Conservation (phyloP, 352 stramenopile species). For the Phytophthora uliginosa region DNA sequence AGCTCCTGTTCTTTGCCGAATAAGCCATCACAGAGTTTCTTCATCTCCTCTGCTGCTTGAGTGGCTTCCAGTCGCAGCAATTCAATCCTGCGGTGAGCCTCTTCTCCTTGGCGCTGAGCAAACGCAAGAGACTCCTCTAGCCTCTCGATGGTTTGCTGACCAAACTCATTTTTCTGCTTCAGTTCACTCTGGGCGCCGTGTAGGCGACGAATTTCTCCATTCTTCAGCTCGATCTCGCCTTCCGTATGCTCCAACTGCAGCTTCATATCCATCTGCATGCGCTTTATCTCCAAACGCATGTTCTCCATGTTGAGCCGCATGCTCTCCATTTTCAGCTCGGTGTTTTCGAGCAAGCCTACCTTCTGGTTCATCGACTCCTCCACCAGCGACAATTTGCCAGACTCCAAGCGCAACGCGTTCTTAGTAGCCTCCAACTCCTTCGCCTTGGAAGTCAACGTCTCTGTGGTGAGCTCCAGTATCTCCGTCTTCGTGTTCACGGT, state of each 20-base stretch:
- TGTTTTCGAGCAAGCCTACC: slow-evolving; percentile 68
- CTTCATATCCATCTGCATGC: slow-evolving; percentile 81
- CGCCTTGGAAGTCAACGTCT: slow-evolving; percentile 65
- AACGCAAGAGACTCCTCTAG: slow-evolving; percentile 52
- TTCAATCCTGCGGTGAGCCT: slow-evolving; percentile 57
- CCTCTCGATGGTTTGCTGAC: slow-evolving; percentile 55
- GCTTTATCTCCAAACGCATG: slow-evolving; percentile 72
- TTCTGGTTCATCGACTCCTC: slow-evolving; percentile 78
- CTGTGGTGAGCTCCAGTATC: slow-evolving; percentile 72
- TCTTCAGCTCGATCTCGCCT: slow-evolving; percentile 78
- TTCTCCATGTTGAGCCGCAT: slow-evolving; percentile 67
- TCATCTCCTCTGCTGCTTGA: slow-evolving; percentile 50
- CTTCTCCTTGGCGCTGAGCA: slow-evolving; percentile 56
- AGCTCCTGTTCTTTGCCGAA: slow-evolving; percentile 52
- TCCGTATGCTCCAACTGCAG: slow-evolving; percentile 74
- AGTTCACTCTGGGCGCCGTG: slow-evolving; percentile 60
- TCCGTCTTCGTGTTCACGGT: slow-evolving; percentile 70
- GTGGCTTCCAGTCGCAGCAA: slow-evolving; percentile 60
- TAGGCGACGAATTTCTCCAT: slow-evolving; percentile 72
- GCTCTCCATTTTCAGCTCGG: slow-evolving; percentile 71
- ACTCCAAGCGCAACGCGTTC: slow-evolving; percentile 66
- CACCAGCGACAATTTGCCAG: slow-evolving; percentile 56
- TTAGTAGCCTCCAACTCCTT: slow-evolving; percentile 72
- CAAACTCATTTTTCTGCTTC: slow-evolving; percentile 67
- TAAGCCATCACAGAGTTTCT: slow-evolving; percentile 41